Conservation (phyloP, 208 protist species). For the Zelonia costaricensis region DNA sequence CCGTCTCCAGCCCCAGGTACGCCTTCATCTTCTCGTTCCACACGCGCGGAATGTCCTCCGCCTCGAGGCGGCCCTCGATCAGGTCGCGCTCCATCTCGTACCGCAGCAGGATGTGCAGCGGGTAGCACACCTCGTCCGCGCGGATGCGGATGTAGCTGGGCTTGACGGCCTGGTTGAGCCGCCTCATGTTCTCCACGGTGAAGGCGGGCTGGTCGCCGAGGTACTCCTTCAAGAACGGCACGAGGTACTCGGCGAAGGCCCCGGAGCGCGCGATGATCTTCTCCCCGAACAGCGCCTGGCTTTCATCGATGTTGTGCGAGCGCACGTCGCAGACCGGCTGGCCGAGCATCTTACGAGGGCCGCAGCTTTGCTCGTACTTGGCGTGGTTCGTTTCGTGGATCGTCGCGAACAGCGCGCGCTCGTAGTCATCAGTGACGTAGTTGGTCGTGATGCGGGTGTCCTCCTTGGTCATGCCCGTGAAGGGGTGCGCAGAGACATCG, state of each 20-base stretch:
- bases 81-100: slow-evolving; percentile 91
- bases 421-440: slow-evolving; percentile 60
- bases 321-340: slow-evolving; percentile 69
- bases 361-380: slow-evolving; percentile 85
- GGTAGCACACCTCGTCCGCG: slow-evolving; percentile 92
- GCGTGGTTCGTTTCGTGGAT: slow-evolving; percentile 91
- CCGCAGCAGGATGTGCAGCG: slow-evolving; percentile 88
- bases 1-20: slow-evolving; percentile 80
- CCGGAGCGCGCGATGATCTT: slow-evolving; percentile 52
- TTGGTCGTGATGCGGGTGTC: slow-evolving; percentile 88
- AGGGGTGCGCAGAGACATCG: slow-evolving; percentile 87
- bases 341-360: slow-evolving; percentile 48
- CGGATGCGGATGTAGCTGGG: slow-evolving; percentile 80
- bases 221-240: slow-evolving; percentile 44
- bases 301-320: slow-evolving; percentile 81
- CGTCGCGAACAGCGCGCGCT: slow-evolving; percentile 51
- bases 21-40: slow-evolving; percentile 91
- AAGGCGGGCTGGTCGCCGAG: slow-evolving; percentile 67
- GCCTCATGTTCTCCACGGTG: slow-evolving; percentile 48
- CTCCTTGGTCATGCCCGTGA: slow-evolving; percentile 73
- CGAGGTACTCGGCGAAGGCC: slow-evolving; percentile 60
- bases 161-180: slow-evolving; percentile 46
- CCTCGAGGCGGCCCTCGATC: slow-evolving; percentile 75
- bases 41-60: slow-evolving; percentile 72
- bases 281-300: slow-evolving; percentile 89